These are phyloP conservation scores for Solanum hybrid DNA, from an alignment of 305 asterid species.

Conservation along the genomic window DNA sequence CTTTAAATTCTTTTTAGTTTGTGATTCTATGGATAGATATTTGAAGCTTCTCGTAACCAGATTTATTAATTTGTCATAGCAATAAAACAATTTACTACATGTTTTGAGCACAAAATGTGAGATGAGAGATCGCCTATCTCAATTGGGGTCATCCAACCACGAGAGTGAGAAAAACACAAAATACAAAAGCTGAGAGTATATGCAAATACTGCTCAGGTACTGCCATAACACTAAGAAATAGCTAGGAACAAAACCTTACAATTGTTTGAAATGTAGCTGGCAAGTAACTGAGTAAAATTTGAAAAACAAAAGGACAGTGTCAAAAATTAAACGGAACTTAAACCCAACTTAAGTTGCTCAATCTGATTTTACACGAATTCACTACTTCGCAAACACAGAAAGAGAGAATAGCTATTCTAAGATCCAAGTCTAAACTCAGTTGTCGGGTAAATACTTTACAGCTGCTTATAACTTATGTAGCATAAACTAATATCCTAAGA, in stretches of 20 bases:
- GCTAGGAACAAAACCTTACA: not conserved
- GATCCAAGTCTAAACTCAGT: not conserved
- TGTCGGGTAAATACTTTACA: conserved; percentile 3
- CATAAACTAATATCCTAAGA: not conserved
- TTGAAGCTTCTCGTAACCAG: not conserved
- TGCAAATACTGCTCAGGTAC: not conserved
- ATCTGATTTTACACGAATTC: not conserved
- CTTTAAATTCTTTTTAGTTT: not conserved
- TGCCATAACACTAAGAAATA: not conserved
- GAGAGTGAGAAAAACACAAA: not conserved
- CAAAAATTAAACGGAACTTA: not conserved
- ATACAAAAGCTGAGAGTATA: not conserved
- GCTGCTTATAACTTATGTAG: not conserved
- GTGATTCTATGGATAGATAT: not conserved
- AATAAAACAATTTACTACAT: not conserved
- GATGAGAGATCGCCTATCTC: not conserved
- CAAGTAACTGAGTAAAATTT: not conserved
- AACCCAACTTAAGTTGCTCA: not conserved
- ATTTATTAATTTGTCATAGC: not conserved
- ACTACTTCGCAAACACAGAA: not conserved
- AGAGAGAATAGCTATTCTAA: not conserved
- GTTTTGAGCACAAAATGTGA: not conserved
- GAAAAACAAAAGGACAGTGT: not conserved
- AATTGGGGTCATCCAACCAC: not conserved
- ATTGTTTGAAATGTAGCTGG: not conserved